Base-by-base conservation (phyloP, 202 grass and related monocot genomes). In the Setaria italica region DNA sequence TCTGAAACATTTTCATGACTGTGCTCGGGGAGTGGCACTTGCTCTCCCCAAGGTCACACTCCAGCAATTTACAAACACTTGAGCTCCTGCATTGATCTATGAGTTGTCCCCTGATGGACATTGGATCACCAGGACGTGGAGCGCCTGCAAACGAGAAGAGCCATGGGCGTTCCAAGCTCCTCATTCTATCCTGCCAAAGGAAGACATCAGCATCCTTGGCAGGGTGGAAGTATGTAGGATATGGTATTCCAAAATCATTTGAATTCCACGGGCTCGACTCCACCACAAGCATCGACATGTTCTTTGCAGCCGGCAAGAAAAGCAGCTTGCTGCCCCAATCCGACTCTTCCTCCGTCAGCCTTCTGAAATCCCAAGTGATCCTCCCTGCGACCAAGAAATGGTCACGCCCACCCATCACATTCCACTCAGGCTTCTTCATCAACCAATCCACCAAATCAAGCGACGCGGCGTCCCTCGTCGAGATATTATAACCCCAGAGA, bases 1-100 rank as follows among this genome's bases (percentile, higher is more conserved):
- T 92, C 81, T 98, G 95, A 76, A 98, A 98, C 95, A 98, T 98
- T 83, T 95, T 87, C 95, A 98, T 95, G 76, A 98, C 88, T 57
- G 88, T 90, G 43, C 95, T 91, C 8, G 95, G 95, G 25, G 95
- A 95, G 74, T 95, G 95, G 71, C 95, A 98, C 60, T 98, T 98
- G 88, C 93, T 98, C 81, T 95, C 95, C 21, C 93, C 95, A 86
- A 94, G 90, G 81, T 93, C 95, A 88, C 95, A 98, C 67, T 98
- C 93, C 79, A 98, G 59, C 74, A 98, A 88, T 87, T 86, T 98
- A 57, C 95, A 94, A 15, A 82, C 82, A 35, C 71, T 92, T n/a
- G 95, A 98, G 63, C 67, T 77, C 85, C 78, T 95, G 92, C 95
- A 98, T 83, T 98, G 93, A 76, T 98, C 86, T 2, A 98, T 98